Percentiles rank a stretch among this genome's conserved stretches.
Conservation (phyloP, 306 rosid species). For the cucumber (Cucumis sativus) region Cucumber_9930_V3 NC_026657.2:10148001-10148500, state of each 20-base stretch:
- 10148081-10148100: conserved; percentile 31
- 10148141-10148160: conserved; percentile 40
- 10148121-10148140: conserved; percentile 42
- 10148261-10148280: conserved; percentile 72
- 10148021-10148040: conserved; percentile 46
- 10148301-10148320: conserved; percentile 43
- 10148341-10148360: conserved; percentile 21
- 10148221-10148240: conserved; percentile 53
- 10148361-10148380: conserved; percentile 14
- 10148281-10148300: conserved; percentile 73
- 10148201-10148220: conserved; percentile 46
- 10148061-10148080: conserved; percentile 41
- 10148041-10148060: conserved; percentile 45
- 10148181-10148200: conserved; percentile 51
- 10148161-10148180: conserved; percentile 45
- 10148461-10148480: conserved; percentile 36
- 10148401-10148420: conserved; percentile 37
- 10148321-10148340: conserved; percentile 53
- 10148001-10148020: conserved; percentile 34
- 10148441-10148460: conserved; percentile 36
- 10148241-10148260: conserved; percentile 41
- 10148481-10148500: conserved; percentile 40
- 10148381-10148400: conserved; percentile 33
- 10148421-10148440: conserved; percentile 55
- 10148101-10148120: conserved; percentile 28